Conservation (phyloP, 306 rosid species). For the Lathyrus aphaca region DNA sequence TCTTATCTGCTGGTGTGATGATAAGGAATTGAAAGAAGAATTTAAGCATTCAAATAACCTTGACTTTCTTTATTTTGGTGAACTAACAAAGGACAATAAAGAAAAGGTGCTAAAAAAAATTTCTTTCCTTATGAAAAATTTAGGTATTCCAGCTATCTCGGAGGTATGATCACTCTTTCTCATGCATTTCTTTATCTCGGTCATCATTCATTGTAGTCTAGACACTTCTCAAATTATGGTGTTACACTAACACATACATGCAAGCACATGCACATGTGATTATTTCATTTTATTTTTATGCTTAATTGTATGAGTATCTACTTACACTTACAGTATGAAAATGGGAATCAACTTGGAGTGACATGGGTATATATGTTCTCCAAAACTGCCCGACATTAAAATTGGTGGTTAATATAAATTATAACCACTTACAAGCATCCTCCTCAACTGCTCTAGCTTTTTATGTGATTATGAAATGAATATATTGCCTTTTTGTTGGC, state of each 20-base stretch:
- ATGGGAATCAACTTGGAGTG: constrained; percentile 12
- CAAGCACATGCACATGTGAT: neutral
- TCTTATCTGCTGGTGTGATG: constrained; percentile 88
- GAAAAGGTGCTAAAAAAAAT: constrained; percentile 55
- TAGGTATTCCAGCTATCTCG: constrained; percentile 87
- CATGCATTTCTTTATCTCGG: constrained; percentile 20
- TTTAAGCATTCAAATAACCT: constrained; percentile 69
- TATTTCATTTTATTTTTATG: neutral
- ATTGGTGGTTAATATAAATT: neutral
- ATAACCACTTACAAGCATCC: constrained; percentile 3
- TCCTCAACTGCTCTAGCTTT: neutral
- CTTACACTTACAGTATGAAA: constrained; percentile 9
- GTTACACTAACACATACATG: constrained; percentile 3
- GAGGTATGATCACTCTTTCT: constrained; percentile 61
- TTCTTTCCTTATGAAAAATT: constrained; percentile 63
- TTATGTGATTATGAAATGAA: neutral
- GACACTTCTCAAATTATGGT: constrained; percentile 8
- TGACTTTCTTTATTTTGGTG: constrained; percentile 69
- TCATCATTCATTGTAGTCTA: constrained; percentile 21
- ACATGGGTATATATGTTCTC: neutral
- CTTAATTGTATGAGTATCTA: constrained; percentile 17
- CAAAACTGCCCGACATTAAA: neutral
- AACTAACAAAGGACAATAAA: constrained; percentile 51
- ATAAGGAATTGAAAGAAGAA: constrained; percentile 61
- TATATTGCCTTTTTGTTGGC: neutral